These are phyloP conservation scores for Curvularia eragrostidis DNA, from an alignment of 2,329 filamentous ascomycete species.

Conservation along the genomic window DNA sequence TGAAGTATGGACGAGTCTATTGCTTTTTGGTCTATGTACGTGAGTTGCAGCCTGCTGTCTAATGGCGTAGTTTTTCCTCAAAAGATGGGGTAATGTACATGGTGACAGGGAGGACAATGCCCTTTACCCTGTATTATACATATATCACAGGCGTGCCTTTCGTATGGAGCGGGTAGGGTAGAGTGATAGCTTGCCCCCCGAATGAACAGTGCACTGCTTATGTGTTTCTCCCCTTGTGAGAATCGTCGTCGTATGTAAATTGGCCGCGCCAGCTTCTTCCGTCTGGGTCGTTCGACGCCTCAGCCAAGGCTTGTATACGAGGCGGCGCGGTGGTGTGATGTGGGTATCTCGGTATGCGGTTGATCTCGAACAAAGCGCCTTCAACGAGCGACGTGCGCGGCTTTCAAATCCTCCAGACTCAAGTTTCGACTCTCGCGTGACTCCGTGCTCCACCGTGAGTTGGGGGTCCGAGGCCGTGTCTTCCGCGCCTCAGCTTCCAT, in stretches of 20 bases:
- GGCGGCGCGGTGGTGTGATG: background rate
- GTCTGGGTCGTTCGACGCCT: background rate
- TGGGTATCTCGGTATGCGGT: background rate
- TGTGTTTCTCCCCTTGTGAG: background rate
- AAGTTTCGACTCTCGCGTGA: slow-evolving; percentile 24
- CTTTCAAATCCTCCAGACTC: slow-evolving; percentile 20
- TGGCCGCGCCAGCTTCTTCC: background rate
- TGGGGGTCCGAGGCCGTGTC: slow-evolving; percentile 35
- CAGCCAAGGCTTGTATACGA: background rate
- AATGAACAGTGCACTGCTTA: background rate
- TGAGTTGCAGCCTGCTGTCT: background rate
- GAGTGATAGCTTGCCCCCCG: background rate
- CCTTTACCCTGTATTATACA: background rate
- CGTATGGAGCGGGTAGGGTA: background rate
- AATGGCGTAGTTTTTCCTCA: background rate
- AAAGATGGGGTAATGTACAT: background rate
- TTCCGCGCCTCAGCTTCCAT: slow-evolving; percentile 38
- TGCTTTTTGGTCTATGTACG: background rate
- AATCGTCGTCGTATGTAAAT: background rate
- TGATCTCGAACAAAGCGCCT: background rate
- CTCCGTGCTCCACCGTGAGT: slow-evolving; percentile 45
- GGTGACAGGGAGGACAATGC: background rate
- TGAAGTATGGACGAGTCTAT: background rate
- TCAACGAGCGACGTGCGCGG: slow-evolving; percentile 15
- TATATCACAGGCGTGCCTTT: background rate